Evolutionary conservation across 331 rosid genomes (phyloP), one percentile per base, ranked within the genome.

Genomic region (Pyrus hybrid): DNA sequence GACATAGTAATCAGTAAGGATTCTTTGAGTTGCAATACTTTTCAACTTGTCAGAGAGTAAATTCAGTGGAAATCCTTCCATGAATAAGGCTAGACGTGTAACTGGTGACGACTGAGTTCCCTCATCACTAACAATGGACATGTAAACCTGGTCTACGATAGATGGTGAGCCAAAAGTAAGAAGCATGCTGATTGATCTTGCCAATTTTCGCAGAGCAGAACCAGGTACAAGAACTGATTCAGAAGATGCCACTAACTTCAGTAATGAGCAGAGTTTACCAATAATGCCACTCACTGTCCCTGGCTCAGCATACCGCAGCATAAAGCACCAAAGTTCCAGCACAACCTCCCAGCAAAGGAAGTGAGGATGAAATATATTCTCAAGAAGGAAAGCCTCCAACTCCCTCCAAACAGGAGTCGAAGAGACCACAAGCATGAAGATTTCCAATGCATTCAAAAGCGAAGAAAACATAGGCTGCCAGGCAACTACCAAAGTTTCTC

Each of bases 321-420:
- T 68, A 84, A 94, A 94, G 83, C 99, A 85, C 96, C 96, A 90
- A 79, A 93, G 92, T 81, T 94, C 97, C 95, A 87, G 86, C 58
- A 92, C 89, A 82, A 94, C 80, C 77, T 92, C 97, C 92, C 85
- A 76, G 86, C 97, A 90, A 60, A 94, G 91, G 68, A 92, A 84
- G 88, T 94, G 99, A 67, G 99, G 97, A 86, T 94, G 99, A 82
- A 90, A 88, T 61, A 92, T 68, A 81, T 91, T 92, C 76, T 86
- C 96, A 22, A 92, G 87, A 77, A 94, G 87, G 83, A 94, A 86
- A 72, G 85, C 84, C 86, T 94, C 90, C 37, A 90, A 37, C 74
- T 86, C 90, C 17, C 47, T 67, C 98, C 95, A 90, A 80, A 83
- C 90, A 75, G 51, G 32, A 77, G 88, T 88, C 73, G 97, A 84